Percentiles rank a stretch among this genome's conserved stretches.
Conservation (phyloP, 2,329 filamentous ascomycete genomes). For the Neonectria sp. region DNA sequence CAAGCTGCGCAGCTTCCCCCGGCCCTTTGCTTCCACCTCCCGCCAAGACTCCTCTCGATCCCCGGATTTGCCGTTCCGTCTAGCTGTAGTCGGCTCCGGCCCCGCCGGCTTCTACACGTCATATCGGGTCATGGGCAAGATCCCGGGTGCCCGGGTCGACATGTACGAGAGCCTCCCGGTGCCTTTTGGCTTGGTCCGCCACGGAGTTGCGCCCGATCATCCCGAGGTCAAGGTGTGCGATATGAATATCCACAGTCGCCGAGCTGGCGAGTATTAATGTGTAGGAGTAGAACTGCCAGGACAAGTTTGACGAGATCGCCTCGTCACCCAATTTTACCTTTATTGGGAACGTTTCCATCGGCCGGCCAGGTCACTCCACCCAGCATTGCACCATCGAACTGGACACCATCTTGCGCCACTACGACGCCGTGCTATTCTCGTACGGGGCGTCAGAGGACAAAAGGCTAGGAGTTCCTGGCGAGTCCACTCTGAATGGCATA, state of each 20-base stretch:
- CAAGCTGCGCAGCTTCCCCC: slow-evolving; percentile 18
- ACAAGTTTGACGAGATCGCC: slow-evolving; percentile 93
- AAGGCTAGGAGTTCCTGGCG: slow-evolving; percentile 83
- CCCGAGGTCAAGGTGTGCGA: slow-evolving; percentile 90
- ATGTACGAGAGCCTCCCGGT: slow-evolving; percentile 98
- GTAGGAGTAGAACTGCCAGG: slow-evolving; percentile 84
- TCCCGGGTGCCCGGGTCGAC: slow-evolving; percentile 82
- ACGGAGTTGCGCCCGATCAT: slow-evolving; percentile 98
- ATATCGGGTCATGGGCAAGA: slow-evolving; percentile 84
- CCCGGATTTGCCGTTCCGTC: slow-evolving; percentile 73
- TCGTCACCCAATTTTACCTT: slow-evolving; percentile 88
- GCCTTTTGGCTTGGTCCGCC: slow-evolving; percentile 92
- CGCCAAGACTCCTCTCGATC: slow-evolving; percentile 33
- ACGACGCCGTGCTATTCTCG: slow-evolving; percentile 92
- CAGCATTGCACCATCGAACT: slow-evolving; percentile 73
- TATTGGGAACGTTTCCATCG: slow-evolving; percentile 89
- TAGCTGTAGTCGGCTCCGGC: slow-evolving; percentile 93
- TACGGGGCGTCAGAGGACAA: slow-evolving; percentile 93
- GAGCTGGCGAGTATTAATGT: neutral
- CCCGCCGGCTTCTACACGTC: slow-evolving; percentile 97
- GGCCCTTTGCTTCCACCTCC: slow-evolving; percentile 29
- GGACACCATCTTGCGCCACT: slow-evolving; percentile 80
- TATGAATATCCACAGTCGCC: neutral
- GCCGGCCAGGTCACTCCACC: slow-evolving; percentile 62
- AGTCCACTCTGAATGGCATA: slow-evolving; percentile 79